Base-by-base conservation (phyloP, 345 rosid genomes). In the Litchi chinensis region DNA sequence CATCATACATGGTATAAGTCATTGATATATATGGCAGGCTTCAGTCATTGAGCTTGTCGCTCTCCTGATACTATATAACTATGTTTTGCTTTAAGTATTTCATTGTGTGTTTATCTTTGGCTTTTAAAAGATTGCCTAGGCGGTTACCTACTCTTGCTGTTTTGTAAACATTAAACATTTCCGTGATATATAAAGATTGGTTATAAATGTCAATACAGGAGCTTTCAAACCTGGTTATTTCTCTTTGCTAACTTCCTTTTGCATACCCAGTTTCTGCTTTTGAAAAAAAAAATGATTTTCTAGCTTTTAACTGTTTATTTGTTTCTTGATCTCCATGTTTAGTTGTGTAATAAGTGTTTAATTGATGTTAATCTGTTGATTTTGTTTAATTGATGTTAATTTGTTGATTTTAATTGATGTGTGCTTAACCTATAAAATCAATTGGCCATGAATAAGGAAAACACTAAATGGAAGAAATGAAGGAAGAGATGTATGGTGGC, bases 261-360 rank as follows among this genome's bases (percentile, higher is more conserved):
- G 59, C 19, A 28, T 2, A 32, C 46, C 10, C 10, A 10, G 39
- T 6, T 28, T 71, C 75, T 26, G 75, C 28, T 60, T 26, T 6
- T 10, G 28, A 43, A 62, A 46, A 12, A 22, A 48, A 22, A 26
- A 26, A 50, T 46, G 40, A 56, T 68, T 24, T 66, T 54, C 9
- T 9, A 24, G 18, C 44, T 76, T 62, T 19, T 43, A 24, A 6
- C 4, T 57, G 54, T 24, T 74, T 43, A 37, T 73, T 68, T 26
- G 1, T 75, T 60, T 65, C 12, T 73, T 77, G 81, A 84, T 86
- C 87, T 84, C 76, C 56, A 50, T 40, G 65, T 80, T 26, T 76
- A 71, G 15, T 69, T 77, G 71, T 8, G 6, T 37, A 39, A 64
- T 50, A 10, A 71, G 76, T 73, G 52, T 70, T 65, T 65, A 74